These are phyloP conservation scores for Salix purpurea DNA, from an alignment of 345 rosid species.

Conservation along the genomic window DNA sequence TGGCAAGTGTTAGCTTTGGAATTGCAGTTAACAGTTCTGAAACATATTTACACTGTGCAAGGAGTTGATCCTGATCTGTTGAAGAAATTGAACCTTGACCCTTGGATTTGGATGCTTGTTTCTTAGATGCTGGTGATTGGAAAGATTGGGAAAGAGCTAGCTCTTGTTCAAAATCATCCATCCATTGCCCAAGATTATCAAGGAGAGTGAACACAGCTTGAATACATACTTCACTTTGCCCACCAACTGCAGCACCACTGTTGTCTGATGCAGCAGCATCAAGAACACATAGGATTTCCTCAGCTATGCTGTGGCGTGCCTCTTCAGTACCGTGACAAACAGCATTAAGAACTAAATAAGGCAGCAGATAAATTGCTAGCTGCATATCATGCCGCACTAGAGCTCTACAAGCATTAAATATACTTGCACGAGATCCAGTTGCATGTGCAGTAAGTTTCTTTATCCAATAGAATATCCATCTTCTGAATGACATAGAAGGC, in stretches of 20 bases:
- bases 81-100: constrained; percentile 42
- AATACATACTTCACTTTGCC: constrained; percentile 89
- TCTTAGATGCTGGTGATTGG: constrained; percentile 53
- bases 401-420: constrained; percentile 89
- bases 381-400: constrained; percentile 98
- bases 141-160: constrained; percentile 70
- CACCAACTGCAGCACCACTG: constrained; percentile 55
- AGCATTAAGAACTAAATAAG: constrained; percentile 80
- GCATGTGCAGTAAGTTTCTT: constrained; percentile 81
- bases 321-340: constrained; percentile 85
- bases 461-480: constrained; percentile 90
- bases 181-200: constrained; percentile 98
- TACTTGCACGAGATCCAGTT: constrained; percentile 76
- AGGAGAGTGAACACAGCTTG: constrained; percentile 95
- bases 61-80: constrained; percentile 66
- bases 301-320: constrained; percentile 75
- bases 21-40: constrained; percentile 74
- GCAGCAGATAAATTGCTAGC: constrained; percentile 79
- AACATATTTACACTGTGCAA: constrained; percentile 79
- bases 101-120: constrained; percentile 56
- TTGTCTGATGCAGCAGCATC: constrained; percentile 79
- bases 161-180: constrained; percentile 81
- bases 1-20: constrained; percentile 86
- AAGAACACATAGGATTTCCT: constrained; percentile 84
- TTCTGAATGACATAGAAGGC: constrained; percentile 91